Base-by-base conservation (phyloP, 345 rosid species). In the Acer negundo region DNA sequence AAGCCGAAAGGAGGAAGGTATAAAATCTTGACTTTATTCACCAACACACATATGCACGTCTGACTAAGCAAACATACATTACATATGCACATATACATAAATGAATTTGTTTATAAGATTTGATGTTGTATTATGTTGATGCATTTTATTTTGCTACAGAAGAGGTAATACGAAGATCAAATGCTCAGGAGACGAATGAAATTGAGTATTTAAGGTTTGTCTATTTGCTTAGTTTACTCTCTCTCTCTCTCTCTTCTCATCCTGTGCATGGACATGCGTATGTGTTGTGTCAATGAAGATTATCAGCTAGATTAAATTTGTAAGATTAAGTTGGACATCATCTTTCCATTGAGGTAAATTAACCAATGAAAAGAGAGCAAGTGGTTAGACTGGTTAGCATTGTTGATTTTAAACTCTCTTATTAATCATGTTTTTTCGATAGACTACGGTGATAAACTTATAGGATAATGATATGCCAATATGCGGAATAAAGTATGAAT, bases 1-100 rank as follows among this genome's bases (percentile, higher is more conserved):
- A 79, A 81, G 94, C 31, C 86, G 72, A 69, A 90, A 86, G 89
- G 98, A 93, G 80, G 96, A 91, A 88, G 98, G 98, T 94, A 91
- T 78, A 10, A 5, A 78, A 58, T 77, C 59, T 82, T 79, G 72
- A 75, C 47, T 74, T 63, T 58, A 7, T 82, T 61, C 62, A 49
- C 55, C 20, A 24, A n/a, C 42, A 10, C 23, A 44, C 40, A 42
- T 35, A 19, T 6, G 11, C 49, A 26, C 11, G 13, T 31, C 72
- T 62, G 2, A 24, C 8, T 10, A 15, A 49, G 24, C 10, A 10
- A 13, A 56, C 7, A 47, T 47, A 6, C 44, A 31, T 17, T 44
- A 9, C 61, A 0, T 26, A 64, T 63, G 44, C 35, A 38, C 22
- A 11, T 22, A 56, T 59, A 19, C 24, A 59, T 42, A 7, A 67